Percentiles rank a stretch among this genome's conserved stretches.
Conservation (phyloP, 192 early-diverging fungal species). For the Coemansia sp. region DNA sequence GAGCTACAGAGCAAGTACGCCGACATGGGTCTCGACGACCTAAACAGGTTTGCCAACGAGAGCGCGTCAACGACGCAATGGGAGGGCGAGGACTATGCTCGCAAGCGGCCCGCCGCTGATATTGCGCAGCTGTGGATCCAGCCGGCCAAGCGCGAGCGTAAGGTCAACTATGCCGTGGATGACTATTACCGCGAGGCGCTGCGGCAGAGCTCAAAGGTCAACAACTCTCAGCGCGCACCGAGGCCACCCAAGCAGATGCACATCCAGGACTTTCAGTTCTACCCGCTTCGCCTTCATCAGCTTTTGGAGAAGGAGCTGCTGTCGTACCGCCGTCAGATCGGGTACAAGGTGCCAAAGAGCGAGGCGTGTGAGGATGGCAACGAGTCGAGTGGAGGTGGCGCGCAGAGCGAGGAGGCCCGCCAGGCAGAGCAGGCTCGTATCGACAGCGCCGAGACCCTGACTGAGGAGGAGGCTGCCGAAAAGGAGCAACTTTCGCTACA, state of each 20-base stretch:
- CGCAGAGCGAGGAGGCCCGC: slow-evolving; percentile 58
- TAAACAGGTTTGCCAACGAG: slow-evolving; percentile 80
- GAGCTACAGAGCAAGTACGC: slow-evolving; percentile 89
- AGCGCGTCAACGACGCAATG: slow-evolving; percentile 81
- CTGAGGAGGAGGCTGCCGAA: slow-evolving; percentile 81
- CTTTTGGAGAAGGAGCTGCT: slow-evolving; percentile 82
- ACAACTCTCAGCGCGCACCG: slow-evolving; percentile 59
- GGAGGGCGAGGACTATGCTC: slow-evolving; percentile 95
- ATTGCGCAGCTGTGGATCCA: slow-evolving; percentile 74
- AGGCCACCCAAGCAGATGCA: slow-evolving; percentile 66
- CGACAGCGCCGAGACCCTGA: slow-evolving; percentile 83
- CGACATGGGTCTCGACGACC: slow-evolving; percentile 86
- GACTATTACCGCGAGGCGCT: slow-evolving; percentile 91
- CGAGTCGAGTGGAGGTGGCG: slow-evolving; percentile 25
- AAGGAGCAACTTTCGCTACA: slow-evolving; percentile 64
- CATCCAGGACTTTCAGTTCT: slow-evolving; percentile 93
- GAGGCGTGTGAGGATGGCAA: slow-evolving; percentile 41
- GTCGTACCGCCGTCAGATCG: slow-evolving; percentile 64
- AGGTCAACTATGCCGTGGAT: slow-evolving; percentile 86
- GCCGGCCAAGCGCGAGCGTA: slow-evolving; percentile 91
- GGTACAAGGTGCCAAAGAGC: slow-evolving; percentile 65
- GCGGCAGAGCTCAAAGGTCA: slow-evolving; percentile 61
- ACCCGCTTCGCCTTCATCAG: slow-evolving; percentile 68
- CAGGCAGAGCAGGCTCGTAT: slow-evolving; percentile 79
- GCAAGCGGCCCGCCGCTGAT: slow-evolving; percentile 54